Evolutionary conservation across 2,329 filamentous ascomycete genomes (phyloP), one percentile per base, ranked within the genome.

Genomic region (Penicillium carneum): DNA sequence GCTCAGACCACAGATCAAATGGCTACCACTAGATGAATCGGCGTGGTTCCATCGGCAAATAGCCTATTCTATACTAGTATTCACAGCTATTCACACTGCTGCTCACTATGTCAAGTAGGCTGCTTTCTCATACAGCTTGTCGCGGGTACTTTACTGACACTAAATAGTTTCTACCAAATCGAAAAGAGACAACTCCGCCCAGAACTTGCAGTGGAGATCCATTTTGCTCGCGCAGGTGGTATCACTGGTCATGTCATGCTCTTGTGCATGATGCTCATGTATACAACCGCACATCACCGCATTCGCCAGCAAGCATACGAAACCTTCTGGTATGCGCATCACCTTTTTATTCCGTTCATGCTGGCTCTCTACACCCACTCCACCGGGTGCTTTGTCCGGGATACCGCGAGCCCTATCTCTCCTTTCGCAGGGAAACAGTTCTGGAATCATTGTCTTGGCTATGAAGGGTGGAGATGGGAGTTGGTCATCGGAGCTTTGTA

Each of bases 281-380:
- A 96, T 81, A 99, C 95, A 1, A 97, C 93, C 0, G 90, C 95
- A 2, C 95, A 99, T 75, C 86, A 90, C 71, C 90, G 92, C 68
- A 98, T 99, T 67, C 90, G 95, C 57, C 94, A 98, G 76, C 95
- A 99, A 76, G 96, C 92, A 0, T 99, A 93, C 74, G 95, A 99
- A 81, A 96, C 94, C 0, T 99, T 99, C 77, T 99, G 95, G 95
- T 99, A 99, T 80, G 97, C 93, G 0, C 95, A 99, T 79, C 95
- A 99, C 73, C 86, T 99, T n/a, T 98, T 98, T 73, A 90, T 99
- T 63, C 94, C 95, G 1, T 99, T 99, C 79, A 81, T 98, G 73
- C 84, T 99, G 46, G 94, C 87, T 47, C 88, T 99, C 69, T 99
- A 98, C 79, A 98, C 94, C 12, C 95, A 99, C 78, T 94, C 95